Base-by-base conservation (phyloP, 192 early-diverging fungal species). In the Backusella westeae region DNA sequence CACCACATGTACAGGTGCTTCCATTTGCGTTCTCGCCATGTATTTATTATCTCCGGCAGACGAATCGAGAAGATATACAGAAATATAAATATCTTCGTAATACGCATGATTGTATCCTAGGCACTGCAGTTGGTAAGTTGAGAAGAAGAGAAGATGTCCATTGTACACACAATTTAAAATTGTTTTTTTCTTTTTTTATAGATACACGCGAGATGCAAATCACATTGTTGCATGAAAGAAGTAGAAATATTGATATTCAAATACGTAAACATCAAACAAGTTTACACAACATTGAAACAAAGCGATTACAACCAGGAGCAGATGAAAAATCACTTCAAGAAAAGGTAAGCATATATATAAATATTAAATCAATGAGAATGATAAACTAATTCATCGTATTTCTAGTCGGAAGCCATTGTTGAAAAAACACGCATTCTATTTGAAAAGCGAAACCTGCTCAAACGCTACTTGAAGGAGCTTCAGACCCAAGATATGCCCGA, bases 21-120 rank as follows among this genome's bases (percentile, higher is more conserved):
- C 88, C 91, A 0, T 88, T 93, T 69, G 82, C 88, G 26, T 91
- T 85, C 80, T 76, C 87, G 10, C 91, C 91, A 1, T 85, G 83
- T 59, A 80, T 92, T 32, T 80, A 82, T 53, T 91, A 88, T 73
- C 82, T 80, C 41, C 85, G 85, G 23, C 82, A 81, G 74, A 73
- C 41, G 12, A 73, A 79, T 59, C 67, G 74, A 34, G 63, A 85
- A 26, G 82, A 87, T 67, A 76, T 73, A 12, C 71, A 80, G 32
- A 76, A 81, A 34, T 84, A 76, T 7, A 78, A 65, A 19, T 82
- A 81, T 36, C 44, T 78, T 21, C 78, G 76, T 71, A 77, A 72
- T 41, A 85, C 84, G 9, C 82, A 85, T 70, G 74, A 81, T 23
- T 87, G 85, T 69, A 78, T 82, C 7, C 39, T 85, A 32, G 82